These are phyloP conservation scores for Arabis alpina DNA, from an alignment of 345 rosid genomes.

Conservation along the genomic window DNA sequence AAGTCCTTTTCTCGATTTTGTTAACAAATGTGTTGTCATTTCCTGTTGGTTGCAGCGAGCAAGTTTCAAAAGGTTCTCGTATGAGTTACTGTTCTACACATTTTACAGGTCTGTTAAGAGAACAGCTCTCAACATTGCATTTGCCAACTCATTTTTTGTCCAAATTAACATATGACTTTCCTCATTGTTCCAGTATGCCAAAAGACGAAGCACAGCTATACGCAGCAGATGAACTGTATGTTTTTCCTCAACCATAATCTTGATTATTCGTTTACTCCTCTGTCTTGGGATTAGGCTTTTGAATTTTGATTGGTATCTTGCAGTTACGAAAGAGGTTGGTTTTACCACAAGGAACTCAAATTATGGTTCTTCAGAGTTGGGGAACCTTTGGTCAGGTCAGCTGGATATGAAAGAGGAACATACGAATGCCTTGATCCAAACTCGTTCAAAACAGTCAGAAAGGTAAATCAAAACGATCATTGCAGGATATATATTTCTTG, in stretches of 20 bases:
- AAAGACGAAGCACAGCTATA: slow-evolving; percentile 91
- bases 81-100: slow-evolving; percentile 77
- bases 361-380: slow-evolving; percentile 79
- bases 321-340: slow-evolving; percentile 92
- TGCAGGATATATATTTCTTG: background rate
- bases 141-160: background rate
- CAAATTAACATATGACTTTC: slow-evolving; percentile 1
- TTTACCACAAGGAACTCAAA: slow-evolving; percentile 87
- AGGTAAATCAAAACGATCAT: slow-evolving; percentile 51
- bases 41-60: slow-evolving; percentile 67
- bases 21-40: slow-evolving; percentile 4
- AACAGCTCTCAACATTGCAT: background rate
- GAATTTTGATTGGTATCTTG: slow-evolving; percentile 32
- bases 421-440: slow-evolving; percentile 88
- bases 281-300: background rate
- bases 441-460: slow-evolving; percentile 70
- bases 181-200: slow-evolving; percentile 75
- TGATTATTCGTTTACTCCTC: slow-evolving; percentile 5
- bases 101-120: slow-evolving; percentile 75
- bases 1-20: background rate
- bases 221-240: slow-evolving; percentile 98
- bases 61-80: slow-evolving; percentile 73
- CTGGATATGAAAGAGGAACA: slow-evolving; percentile 77
- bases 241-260: slow-evolving; percentile 32
- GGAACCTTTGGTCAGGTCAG: slow-evolving; percentile 86